A percentile compares a stretch with the other conserved stretches of the same genome.
Conservation (phyloP, 768 basidiomycete genomes). For the Suillus luteus region DNA sequence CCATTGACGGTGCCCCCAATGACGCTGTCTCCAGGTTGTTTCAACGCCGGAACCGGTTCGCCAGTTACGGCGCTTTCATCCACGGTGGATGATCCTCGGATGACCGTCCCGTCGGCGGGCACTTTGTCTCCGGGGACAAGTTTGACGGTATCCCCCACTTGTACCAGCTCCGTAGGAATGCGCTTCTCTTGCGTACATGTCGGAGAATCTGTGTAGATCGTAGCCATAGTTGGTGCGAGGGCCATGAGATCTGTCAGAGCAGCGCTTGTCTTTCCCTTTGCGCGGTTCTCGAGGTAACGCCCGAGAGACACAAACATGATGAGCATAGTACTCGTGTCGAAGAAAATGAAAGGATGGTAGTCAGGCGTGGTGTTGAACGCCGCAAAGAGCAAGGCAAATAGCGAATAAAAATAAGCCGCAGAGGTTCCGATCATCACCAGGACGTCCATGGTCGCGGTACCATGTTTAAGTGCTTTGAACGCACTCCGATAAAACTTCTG, state of each 20-base stretch:
- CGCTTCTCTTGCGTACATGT: constrained; percentile 83
- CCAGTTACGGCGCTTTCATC: constrained; percentile 98
- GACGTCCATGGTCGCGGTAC: constrained; percentile 95
- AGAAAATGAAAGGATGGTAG: constrained; percentile 87
- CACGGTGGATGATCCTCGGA: constrained; percentile 82
- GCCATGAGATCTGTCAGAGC: constrained; percentile 97
- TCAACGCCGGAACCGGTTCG: constrained; percentile 86
- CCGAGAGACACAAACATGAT: constrained; percentile 97
- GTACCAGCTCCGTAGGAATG: constrained; percentile 91
- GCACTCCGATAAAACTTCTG: constrained; percentile 85
- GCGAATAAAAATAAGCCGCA: constrained; percentile 90
- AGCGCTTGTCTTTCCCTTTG: constrained; percentile 96
- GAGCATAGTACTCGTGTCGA: constrained; percentile 99
- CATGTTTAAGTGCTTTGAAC: constrained; percentile 88
- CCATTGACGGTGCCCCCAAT: constrained; percentile 98
- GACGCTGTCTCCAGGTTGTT: constrained; percentile 80
- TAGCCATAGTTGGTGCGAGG: constrained; percentile 93
- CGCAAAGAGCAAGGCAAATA: constrained; percentile 67
- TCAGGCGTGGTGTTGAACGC: constrained; percentile 61
- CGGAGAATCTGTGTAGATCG: constrained; percentile 87
- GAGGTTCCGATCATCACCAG: constrained; percentile 95
- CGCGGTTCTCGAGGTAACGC: constrained; percentile 92
- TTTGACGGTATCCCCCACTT: constrained; percentile 91
- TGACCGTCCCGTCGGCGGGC: constrained; percentile 91
- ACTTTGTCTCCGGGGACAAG: constrained; percentile 96